phyloP scores from a whole-genome alignment of 2,329 filamentous ascomycete species.

The Aspergillus neoniger region DNA sequence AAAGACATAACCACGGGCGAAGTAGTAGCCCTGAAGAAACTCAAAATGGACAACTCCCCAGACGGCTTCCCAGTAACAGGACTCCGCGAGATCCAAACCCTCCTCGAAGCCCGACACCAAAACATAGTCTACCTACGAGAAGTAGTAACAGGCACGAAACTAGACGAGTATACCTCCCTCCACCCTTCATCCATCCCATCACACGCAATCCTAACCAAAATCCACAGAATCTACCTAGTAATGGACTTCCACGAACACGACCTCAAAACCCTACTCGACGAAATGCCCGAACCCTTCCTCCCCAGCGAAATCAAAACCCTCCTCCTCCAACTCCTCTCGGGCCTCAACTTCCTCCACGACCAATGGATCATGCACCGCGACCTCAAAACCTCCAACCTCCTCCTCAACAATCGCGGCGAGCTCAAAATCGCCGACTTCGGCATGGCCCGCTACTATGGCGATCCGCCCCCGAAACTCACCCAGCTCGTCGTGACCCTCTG shows the following conservation, averaged over 20 bases:
- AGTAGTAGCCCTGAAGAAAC: slow-evolving; percentile 87
- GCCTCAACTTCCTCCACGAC: slow-evolving; percentile 80
- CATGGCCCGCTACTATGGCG: slow-evolving; percentile 88
- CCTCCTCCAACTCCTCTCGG: slow-evolving; percentile 76
- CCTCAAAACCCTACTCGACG: slow-evolving; percentile 86
- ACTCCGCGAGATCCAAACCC: slow-evolving; percentile 87
- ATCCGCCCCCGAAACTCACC: slow-evolving; percentile 77
- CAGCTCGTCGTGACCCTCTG: slow-evolving; percentile 94
- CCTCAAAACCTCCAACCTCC: slow-evolving; percentile 88
- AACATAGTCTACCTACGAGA: slow-evolving; percentile 83
- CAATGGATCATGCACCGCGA: slow-evolving; percentile 93
- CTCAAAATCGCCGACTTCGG: slow-evolving; percentile 98
- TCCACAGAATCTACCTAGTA: slow-evolving; percentile 76
- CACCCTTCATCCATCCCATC: slow-evolving; percentile 8
- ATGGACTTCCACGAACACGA: slow-evolving; percentile 99
- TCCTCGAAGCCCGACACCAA: slow-evolving; percentile 75
- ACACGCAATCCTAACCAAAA: slow-evolving; percentile 22
- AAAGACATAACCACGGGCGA: slow-evolving; percentile 71
- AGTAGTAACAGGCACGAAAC: slow-evolving; percentile 72
- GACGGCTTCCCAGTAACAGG: slow-evolving; percentile 93
- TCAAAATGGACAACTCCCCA: slow-evolving; percentile 78
- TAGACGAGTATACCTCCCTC: slow-evolving; percentile 55
- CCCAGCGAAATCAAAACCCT: slow-evolving; percentile 91
- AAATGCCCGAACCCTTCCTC: slow-evolving; percentile 92
- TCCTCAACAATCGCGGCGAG: slow-evolving; percentile 91